Conservation (phyloP, 2,329 filamentous ascomycete genomes). For the Celoporthe dispersa region DNA sequence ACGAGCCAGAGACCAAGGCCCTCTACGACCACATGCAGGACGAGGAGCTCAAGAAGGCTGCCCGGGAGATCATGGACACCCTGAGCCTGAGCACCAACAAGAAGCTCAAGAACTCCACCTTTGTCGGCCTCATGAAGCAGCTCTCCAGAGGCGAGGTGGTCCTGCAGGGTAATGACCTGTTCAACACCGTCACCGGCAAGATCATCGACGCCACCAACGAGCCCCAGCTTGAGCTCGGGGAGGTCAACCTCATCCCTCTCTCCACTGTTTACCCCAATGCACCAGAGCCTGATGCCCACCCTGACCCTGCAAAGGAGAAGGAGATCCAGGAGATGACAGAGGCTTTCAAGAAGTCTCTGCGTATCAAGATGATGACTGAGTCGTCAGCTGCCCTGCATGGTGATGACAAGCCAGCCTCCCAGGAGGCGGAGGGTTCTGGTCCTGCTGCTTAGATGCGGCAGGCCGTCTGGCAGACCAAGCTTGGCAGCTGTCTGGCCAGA, state of each 20-base stretch:
- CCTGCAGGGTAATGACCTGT: slow-evolving; percentile 72
- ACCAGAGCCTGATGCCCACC: background rate
- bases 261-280: background rate
- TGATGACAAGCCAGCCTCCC: too few species aligned
- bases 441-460: background rate
- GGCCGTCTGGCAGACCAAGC: background rate
- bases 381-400: background rate
- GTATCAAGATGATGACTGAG: background rate
- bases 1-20: slow-evolving; percentile 39
- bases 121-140: slow-evolving; percentile 76
- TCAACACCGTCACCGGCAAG: slow-evolving; percentile 40
- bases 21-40: slow-evolving; percentile 49
- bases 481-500: slow-evolving; percentile 16
- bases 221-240: background rate
- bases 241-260: slow-evolving; percentile 1
- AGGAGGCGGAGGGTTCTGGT: background rate
- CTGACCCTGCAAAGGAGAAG: background rate
- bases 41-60: slow-evolving; percentile 73
- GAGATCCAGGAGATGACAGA: background rate
- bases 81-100: slow-evolving; percentile 70
- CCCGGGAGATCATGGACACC: slow-evolving; percentile 70
- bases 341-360: background rate
- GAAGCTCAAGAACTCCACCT: slow-evolving; percentile 80
- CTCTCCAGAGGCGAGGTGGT: slow-evolving; percentile 74
- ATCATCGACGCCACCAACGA: slow-evolving; percentile 16